phyloP scores from a whole-genome alignment of 2,329 filamentous ascomycete species.

The Alternaria brassicicola region DNA sequence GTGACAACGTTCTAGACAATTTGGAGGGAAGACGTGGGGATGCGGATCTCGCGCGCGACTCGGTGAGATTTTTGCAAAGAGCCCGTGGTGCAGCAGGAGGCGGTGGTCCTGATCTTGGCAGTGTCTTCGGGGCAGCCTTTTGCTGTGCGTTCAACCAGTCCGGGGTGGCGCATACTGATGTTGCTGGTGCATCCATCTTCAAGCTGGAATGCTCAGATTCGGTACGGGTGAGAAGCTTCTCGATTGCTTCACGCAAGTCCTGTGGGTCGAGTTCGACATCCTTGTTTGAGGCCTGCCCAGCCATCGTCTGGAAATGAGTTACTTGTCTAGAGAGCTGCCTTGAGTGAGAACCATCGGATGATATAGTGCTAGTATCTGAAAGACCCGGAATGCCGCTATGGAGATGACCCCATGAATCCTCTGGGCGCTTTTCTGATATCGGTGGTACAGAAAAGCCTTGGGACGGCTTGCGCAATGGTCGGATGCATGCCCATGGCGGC shows the following conservation, averaged over 20 bases:
- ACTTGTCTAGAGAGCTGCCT: slow-evolving; percentile 31
- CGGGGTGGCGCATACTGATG: slow-evolving; percentile 4
- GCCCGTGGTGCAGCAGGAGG: slow-evolving; percentile 31
- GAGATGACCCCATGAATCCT: slow-evolving; percentile 24
- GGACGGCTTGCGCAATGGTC: slow-evolving; percentile 32
- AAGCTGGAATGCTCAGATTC: slow-evolving; percentile 11
- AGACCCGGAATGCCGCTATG: background rate
- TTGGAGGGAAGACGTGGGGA: slow-evolving; percentile 15
- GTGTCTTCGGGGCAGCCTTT: slow-evolving; percentile 14
- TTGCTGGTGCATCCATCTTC: background rate
- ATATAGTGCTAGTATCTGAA: slow-evolving; percentile 25
- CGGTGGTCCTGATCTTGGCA: slow-evolving; percentile 29
- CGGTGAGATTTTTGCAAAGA: background rate
- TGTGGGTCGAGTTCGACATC: slow-evolving; percentile 22
- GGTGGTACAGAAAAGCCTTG: slow-evolving; percentile 26
- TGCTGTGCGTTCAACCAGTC: slow-evolving; percentile 22
- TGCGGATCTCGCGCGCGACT: slow-evolving; percentile 23
- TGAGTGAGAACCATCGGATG: slow-evolving; percentile 29
- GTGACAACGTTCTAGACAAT: slow-evolving; percentile 1
- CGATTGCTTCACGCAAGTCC: slow-evolving; percentile 25
- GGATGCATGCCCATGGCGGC: slow-evolving; percentile 41
- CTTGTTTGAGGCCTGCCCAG: slow-evolving; percentile 25
- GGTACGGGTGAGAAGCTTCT: slow-evolving; percentile 4
- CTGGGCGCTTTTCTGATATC: slow-evolving; percentile 28
- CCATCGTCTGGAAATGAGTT: slow-evolving; percentile 36